phyloP scores from a whole-genome alignment of 352 stramenopile genomes.

The Pythium grandisporangium region DNA sequence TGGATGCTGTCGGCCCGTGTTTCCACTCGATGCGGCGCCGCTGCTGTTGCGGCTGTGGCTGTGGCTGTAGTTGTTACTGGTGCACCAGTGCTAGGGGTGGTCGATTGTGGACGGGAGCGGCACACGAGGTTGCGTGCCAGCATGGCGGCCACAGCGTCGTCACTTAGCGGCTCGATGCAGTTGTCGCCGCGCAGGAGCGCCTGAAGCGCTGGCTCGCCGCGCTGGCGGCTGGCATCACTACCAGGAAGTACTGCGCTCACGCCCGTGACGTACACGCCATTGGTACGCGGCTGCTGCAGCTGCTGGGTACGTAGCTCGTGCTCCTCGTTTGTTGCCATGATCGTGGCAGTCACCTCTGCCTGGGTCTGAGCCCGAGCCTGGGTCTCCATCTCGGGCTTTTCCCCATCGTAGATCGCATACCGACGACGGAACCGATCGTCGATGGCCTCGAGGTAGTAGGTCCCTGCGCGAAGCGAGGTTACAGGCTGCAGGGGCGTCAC shows the following conservation, averaged over 20 bases:
- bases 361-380: no score
- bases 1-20: constrained; percentile 69
- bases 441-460: constrained; percentile 91
- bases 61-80: no score
- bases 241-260: constrained; percentile 88
- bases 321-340: constrained; percentile 1
- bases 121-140: constrained; percentile 91
- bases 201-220: constrained; percentile 61
- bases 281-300: neutral
- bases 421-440: constrained; percentile 83
- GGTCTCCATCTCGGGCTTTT: no score
- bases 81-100: no score
- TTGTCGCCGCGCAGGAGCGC: constrained; percentile 87
- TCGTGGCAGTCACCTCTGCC: no score
- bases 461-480: constrained; percentile 53
- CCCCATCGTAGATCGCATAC: constrained; percentile 56
- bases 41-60: no score
- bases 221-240: constrained; percentile 21
- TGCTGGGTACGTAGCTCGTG: constrained; percentile 3
- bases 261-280: constrained; percentile 82
- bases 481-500: constrained; percentile 69
- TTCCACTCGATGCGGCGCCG: constrained; percentile 30
- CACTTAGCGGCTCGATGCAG: constrained; percentile 80
- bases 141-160: constrained; percentile 70
- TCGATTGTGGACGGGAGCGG: constrained; percentile 34